A percentile compares a stretch with the other conserved stretches of the same genome.
Conservation (phyloP, 306 rosid genomes). For the Chamaecrista fasciculata region DNA sequence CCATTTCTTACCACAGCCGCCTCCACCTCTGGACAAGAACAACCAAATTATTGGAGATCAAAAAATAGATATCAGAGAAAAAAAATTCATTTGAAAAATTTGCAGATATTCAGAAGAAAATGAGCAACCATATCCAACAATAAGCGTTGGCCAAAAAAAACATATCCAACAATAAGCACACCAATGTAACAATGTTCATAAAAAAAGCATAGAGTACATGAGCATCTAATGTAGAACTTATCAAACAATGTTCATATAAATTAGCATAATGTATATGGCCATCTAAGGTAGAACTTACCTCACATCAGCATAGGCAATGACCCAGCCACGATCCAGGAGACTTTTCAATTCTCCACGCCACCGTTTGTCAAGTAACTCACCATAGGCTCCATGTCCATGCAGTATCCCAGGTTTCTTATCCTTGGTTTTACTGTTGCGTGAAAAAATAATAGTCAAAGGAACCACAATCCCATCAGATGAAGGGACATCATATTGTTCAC, state of each 20-base stretch:
- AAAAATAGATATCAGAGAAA: slow-evolving; percentile 2
- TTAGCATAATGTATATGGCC: background rate
- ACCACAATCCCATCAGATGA: slow-evolving; percentile 68
- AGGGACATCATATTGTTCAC: slow-evolving; percentile 65
- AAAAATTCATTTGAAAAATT: slow-evolving; percentile 10
- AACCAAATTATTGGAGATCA: slow-evolving; percentile 28
- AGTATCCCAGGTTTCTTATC: slow-evolving; percentile 75
- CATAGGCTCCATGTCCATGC: slow-evolving; percentile 89
- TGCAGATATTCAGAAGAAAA: slow-evolving; percentile 17
- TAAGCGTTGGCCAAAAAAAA: too few species aligned
- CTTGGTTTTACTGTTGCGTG: slow-evolving; percentile 51
- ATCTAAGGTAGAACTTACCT: slow-evolving; percentile 54
- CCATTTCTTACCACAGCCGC: slow-evolving; percentile 91
- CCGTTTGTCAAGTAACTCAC: slow-evolving; percentile 86
- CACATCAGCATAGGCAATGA: slow-evolving; percentile 87
- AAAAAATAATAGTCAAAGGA: slow-evolving; percentile 78
- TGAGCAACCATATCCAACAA: slow-evolving; percentile 4
- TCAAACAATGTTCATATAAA: slow-evolving; percentile 40
- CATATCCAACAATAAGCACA: slow-evolving; percentile 9
- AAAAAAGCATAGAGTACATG: background rate
- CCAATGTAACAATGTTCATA: slow-evolving; percentile 6
- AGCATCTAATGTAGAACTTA: slow-evolving; percentile 37
- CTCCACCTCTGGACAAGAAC: slow-evolving; percentile 77
- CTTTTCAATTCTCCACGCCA: slow-evolving; percentile 89
- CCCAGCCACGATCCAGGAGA: slow-evolving; percentile 96